phyloP scores from a whole-genome alignment of 176 grass and related monocot species.

The Hyparrhenia diplandra region DNA sequence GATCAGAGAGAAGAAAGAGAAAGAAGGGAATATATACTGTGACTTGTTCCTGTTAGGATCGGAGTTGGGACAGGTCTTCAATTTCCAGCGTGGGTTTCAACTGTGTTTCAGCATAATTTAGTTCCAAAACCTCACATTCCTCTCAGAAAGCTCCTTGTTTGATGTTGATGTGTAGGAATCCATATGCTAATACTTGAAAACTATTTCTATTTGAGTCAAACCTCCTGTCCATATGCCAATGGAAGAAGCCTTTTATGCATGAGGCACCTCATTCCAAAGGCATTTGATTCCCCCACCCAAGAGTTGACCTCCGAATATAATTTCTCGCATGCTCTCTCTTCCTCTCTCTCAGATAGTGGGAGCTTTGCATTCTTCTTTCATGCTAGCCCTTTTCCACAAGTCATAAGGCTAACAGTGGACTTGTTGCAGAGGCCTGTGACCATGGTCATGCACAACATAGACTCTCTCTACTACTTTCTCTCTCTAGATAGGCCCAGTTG shows the following conservation, averaged over 20 bases:
- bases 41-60: slow-evolving; percentile 28
- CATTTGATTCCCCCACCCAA: slow-evolving; percentile 94
- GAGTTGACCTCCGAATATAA: slow-evolving; percentile 90
- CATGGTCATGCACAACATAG: slow-evolving; percentile 19
- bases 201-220: slow-evolving; percentile 61
- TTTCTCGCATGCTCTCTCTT: slow-evolving; percentile 24
- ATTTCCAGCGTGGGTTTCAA: slow-evolving; percentile 23
- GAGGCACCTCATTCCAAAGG: slow-evolving; percentile 67
- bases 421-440: slow-evolving; percentile 38
- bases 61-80: neutral
- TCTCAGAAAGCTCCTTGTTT: slow-evolving; percentile 28
- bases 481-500: slow-evolving; percentile 13
- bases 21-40: slow-evolving; percentile 20
- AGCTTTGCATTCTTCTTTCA: slow-evolving; percentile 30
- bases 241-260: slow-evolving; percentile 69
- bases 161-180: slow-evolving; percentile 54
- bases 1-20: neutral
- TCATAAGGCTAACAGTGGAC: slow-evolving; percentile 59
- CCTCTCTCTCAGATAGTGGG: slow-evolving; percentile 17
- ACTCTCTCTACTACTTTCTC: neutral
- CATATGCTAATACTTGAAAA: slow-evolving; percentile 34
- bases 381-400: slow-evolving; percentile 32
- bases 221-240: slow-evolving; percentile 54
- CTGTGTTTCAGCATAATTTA: slow-evolving; percentile 29
- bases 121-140: slow-evolving; percentile 28